A percentile compares a stretch with the other conserved stretches of the same genome.
These are phyloP conservation scores for Bipolaris gigantea DNA, from an alignment of 2,329 filamentous ascomycete genomes.

Conservation along the genomic window DNA sequence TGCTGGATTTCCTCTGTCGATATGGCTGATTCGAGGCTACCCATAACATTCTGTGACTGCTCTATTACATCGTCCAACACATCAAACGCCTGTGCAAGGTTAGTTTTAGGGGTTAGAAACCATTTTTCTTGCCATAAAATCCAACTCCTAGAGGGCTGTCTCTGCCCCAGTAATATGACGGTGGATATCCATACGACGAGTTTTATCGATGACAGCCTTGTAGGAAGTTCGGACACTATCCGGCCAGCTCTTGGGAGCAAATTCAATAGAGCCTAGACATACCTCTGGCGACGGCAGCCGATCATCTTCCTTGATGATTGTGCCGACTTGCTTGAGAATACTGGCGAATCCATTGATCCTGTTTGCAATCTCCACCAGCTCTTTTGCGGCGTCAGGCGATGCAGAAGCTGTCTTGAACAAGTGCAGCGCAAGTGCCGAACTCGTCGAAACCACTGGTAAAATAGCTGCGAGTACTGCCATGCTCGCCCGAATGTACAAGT, in stretches of 20 bases:
- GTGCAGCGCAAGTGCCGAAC: conserved; percentile 38
- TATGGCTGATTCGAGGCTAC: conserved; percentile 33
- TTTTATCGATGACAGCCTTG: not conserved
- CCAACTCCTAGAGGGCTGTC: too few species aligned
- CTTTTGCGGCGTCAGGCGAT: conserved; percentile 27
- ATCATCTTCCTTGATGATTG: conserved; percentile 44
- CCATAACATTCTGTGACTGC: conserved; percentile 34
- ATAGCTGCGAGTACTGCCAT: conserved; percentile 45
- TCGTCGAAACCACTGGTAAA: conserved; percentile 38
- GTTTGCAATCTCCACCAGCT: conserved; percentile 36
- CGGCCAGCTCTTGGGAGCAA: not conserved
- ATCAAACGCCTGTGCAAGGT: conserved; percentile 35
- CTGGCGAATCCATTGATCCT: conserved; percentile 42
- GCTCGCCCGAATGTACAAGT: not conserved
- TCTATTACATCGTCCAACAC: conserved; percentile 39
- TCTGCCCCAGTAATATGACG: not conserved
- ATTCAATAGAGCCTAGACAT: conserved; percentile 9
- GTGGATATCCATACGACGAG: not conserved
- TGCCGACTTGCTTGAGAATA: conserved; percentile 45
- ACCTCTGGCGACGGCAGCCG: conserved; percentile 42
- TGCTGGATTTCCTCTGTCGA: conserved; percentile 10
- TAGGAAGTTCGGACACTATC: not conserved
- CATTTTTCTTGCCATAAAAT: not conserved
- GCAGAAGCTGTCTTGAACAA: conserved; percentile 38
- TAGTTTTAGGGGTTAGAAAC: not conserved